A percentile compares a stretch with the other conserved stretches of the same genome.
Conservation (phyloP, 352 stramenopile genomes). For the Phytophthora colocasiae region DNA sequence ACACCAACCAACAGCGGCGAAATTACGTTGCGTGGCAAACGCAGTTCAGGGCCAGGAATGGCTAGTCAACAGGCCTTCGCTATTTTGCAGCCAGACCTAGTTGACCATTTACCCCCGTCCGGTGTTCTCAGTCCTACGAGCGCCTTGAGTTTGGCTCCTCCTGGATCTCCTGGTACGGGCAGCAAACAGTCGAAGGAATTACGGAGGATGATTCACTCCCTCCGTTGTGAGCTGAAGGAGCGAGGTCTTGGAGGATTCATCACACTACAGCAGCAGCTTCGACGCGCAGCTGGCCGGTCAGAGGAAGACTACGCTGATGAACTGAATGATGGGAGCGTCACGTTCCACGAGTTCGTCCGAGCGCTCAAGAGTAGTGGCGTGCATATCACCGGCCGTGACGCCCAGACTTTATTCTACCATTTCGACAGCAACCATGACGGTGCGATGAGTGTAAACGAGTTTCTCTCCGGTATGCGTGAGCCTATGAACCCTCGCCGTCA, state of each 20-base stretch:
- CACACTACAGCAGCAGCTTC: slow-evolving; percentile 77
- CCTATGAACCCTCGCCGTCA: slow-evolving; percentile 83
- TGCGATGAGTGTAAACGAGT: slow-evolving; percentile 85
- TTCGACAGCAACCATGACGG: slow-evolving; percentile 90
- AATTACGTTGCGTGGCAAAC: slow-evolving; percentile 14
- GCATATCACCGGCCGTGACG: slow-evolving; percentile 53
- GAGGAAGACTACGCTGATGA: slow-evolving; percentile 51
- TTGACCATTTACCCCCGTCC: slow-evolving; percentile 35
- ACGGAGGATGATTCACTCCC: slow-evolving; percentile 58
- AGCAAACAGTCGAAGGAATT: slow-evolving; percentile 70
- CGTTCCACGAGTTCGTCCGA: slow-evolving; percentile 77
- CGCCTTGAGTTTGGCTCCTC: slow-evolving; percentile 12
- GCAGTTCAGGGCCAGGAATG: slow-evolving; percentile 45
- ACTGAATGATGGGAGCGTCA: slow-evolving; percentile 72
- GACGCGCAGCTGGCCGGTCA: slow-evolving; percentile 45
- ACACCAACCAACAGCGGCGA: slow-evolving; percentile 25
- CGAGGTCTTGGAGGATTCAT: slow-evolving; percentile 79
- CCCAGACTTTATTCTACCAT: slow-evolving; percentile 77
- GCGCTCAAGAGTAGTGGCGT: slow-evolving; percentile 71
- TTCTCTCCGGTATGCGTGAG: slow-evolving; percentile 82
- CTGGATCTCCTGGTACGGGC: slow-evolving; percentile 16
- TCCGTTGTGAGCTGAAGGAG: slow-evolving; percentile 63
- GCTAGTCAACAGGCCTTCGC: slow-evolving; percentile 64
- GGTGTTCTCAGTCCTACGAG: slow-evolving; percentile 16
- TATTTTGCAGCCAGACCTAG: slow-evolving; percentile 69